These are phyloP conservation scores for Magnaporthiopsis rhizophila DNA, from an alignment of 2,329 filamentous ascomycete genomes.

Conservation along the genomic window DNA sequence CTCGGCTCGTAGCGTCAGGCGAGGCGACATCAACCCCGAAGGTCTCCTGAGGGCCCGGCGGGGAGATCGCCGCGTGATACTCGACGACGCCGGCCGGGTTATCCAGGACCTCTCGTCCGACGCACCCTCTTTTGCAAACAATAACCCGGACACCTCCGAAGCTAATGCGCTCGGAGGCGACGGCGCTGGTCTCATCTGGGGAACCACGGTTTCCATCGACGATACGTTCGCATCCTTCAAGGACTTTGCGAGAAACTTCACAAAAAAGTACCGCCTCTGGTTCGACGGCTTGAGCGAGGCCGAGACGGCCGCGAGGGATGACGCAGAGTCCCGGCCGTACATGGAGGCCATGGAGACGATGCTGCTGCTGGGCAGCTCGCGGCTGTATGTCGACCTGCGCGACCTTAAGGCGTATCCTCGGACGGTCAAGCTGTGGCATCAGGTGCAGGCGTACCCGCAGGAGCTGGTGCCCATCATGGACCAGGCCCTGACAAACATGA, in stretches of 20 bases:
- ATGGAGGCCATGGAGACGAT: slow-evolving; percentile 81
- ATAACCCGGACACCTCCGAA: slow-evolving; percentile 81
- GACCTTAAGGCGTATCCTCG: slow-evolving; percentile 91
- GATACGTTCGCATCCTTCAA: slow-evolving; percentile 84
- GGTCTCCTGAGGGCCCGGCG: slow-evolving; percentile 49
- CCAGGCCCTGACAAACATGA: slow-evolving; percentile 84
- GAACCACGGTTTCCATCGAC: slow-evolving; percentile 89
- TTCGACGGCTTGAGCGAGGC: slow-evolving; percentile 74
- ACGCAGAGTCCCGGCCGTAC: slow-evolving; percentile 74
- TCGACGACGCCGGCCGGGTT: slow-evolving; percentile 52
- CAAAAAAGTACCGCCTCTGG: slow-evolving; percentile 89
- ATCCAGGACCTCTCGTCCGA: slow-evolving; percentile 51
- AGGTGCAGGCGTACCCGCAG: slow-evolving; percentile 86
- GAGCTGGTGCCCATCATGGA: slow-evolving; percentile 98
- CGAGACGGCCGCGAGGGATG: slow-evolving; percentile 60
- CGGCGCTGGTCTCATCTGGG: slow-evolving; percentile 84
- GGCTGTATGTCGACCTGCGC: slow-evolving; percentile 78
- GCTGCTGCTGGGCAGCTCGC: slow-evolving; percentile 75
- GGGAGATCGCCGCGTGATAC: slow-evolving; percentile 44
- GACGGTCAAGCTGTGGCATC: slow-evolving; percentile 90
- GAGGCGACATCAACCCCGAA: slow-evolving; percentile 84
- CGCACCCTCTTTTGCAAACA: slow-evolving; percentile 51
- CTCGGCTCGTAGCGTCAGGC: slow-evolving; percentile 49
- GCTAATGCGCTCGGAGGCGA: slow-evolving; percentile 79
- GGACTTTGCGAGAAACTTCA: slow-evolving; percentile 87